phyloP scores from a whole-genome alignment of 352 stramenopile genomes.

The Globisporangium emineosum region DNA sequence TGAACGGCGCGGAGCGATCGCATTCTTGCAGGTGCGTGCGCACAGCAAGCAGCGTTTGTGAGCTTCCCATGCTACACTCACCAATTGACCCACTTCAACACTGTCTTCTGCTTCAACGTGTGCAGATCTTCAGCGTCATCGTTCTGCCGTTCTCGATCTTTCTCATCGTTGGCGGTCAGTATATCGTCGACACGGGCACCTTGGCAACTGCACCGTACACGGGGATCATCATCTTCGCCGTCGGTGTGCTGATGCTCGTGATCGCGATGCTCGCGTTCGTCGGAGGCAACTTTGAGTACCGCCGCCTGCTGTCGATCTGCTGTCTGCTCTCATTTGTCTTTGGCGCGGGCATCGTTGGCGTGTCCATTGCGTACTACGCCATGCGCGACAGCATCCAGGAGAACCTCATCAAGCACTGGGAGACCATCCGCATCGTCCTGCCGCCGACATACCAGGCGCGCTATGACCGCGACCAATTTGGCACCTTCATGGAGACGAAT shows the following conservation, averaged over 20 bases:
- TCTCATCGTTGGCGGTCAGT: constrained; percentile 66
- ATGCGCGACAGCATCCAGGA: constrained; percentile 44
- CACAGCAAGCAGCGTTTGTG: not conserved
- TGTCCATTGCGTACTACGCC: constrained; percentile 59
- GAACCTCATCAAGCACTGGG: constrained; percentile 56
- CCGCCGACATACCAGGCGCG: constrained; percentile 62
- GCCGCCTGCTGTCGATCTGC: constrained; percentile 65
- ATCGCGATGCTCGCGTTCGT: constrained; percentile 68
- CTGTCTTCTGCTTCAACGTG: too few relatives aligned
- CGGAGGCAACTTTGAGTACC: constrained; percentile 74
- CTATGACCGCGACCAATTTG: constrained; percentile 71
- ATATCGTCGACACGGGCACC: constrained; percentile 66
- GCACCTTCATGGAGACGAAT: constrained; percentile 47
- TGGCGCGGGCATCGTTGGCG: constrained; percentile 39
- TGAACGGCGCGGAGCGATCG: constrained; percentile 43
- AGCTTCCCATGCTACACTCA: not conserved
- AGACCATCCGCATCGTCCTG: constrained; percentile 54
- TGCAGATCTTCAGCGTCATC: constrained; percentile 62
- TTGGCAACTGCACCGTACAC: constrained; percentile 64
- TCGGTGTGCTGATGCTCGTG: constrained; percentile 46
- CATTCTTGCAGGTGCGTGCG: constrained; percentile 51
- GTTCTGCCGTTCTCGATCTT: constrained; percentile 65
- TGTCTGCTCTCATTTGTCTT: constrained; percentile 59
- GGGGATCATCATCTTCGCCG: constrained; percentile 64
- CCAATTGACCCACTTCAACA: not conserved